A percentile compares a stretch with the other conserved stretches of the same genome.
Conservation (phyloP, 306 rosid genomes). For the Pyrus pyrifolia region DNA sequence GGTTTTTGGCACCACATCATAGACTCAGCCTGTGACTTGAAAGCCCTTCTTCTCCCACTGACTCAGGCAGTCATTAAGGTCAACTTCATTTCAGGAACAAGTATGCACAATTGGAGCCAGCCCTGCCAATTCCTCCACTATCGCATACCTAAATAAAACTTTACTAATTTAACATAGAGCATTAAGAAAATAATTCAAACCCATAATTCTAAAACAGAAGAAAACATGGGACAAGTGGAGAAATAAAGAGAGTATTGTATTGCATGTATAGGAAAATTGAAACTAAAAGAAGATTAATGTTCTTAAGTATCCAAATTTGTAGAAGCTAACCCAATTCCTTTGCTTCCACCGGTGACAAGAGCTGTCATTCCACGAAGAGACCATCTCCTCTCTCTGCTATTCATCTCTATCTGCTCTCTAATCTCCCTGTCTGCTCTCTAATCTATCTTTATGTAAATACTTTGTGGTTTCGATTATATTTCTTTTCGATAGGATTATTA, state of each 20-base stretch:
- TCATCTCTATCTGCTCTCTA: too few species aligned
- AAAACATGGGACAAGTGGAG: neutral
- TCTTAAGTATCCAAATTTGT: neutral
- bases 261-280: neutral
- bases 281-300: neutral
- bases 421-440: too few species aligned
- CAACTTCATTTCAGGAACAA: conserved; percentile 3
- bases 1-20: neutral
- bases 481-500: too few species aligned
- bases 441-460: too few species aligned
- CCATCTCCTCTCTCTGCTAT: conserved; percentile 13
- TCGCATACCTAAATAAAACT: conserved; percentile 10
- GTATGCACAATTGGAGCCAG: conserved; percentile 16
- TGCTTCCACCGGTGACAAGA: conserved; percentile 40
- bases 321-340: conserved; percentile 31
- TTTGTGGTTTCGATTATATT: too few species aligned
- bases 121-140: conserved; percentile 24
- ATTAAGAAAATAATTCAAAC: too few species aligned
- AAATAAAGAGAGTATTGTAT: neutral
- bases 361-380: conserved; percentile 36
- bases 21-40: conserved; percentile 16
- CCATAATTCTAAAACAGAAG: too few species aligned
- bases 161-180: too few species aligned
- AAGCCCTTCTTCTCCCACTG: conserved; percentile 24
- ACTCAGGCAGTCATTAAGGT: conserved; percentile 12